These are phyloP conservation scores for Calonectria hongkongensis DNA, from an alignment of 2,329 filamentous ascomycete genomes.

Conservation along the genomic window DNA sequence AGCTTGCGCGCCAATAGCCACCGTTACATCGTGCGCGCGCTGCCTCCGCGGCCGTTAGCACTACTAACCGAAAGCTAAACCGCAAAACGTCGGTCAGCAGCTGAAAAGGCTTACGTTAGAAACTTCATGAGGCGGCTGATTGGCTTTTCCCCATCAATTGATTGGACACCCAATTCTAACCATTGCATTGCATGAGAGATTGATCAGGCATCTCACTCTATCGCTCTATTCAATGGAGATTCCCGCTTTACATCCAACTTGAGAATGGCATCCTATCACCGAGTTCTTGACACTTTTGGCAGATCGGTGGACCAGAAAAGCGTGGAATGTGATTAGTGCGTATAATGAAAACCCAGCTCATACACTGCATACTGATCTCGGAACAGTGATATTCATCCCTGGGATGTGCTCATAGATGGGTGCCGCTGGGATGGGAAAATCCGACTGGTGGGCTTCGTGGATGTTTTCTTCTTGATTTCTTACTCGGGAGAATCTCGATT, in stretches of 20 bases:
- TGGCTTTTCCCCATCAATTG: background rate
- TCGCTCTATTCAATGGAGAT: background rate
- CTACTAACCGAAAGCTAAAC: background rate
- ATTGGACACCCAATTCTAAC: background rate
- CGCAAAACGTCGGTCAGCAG: background rate
- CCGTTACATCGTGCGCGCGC: background rate
- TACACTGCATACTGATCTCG: background rate
- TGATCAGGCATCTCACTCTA: background rate
- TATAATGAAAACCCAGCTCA: background rate
- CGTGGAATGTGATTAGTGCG: slow-evolving; percentile 5
- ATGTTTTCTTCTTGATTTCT: slow-evolving; percentile 45
- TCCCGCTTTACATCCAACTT: background rate
- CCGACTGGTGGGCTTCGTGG: slow-evolving; percentile 30
- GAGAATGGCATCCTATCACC: slow-evolving; percentile 7
- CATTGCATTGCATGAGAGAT: background rate
- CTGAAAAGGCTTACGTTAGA: background rate
- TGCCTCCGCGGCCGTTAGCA: background rate
- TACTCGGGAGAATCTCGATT: slow-evolving; percentile 44
- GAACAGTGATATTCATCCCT: slow-evolving; percentile 3
- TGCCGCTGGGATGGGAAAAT: slow-evolving; percentile 23
- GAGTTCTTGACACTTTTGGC: background rate
- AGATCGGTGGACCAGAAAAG: background rate
- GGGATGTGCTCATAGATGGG: slow-evolving; percentile 4
- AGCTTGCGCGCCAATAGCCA: background rate
- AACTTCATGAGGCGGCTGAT: background rate